These are phyloP conservation scores for Gynandropsis gynandra DNA, from an alignment of 345 rosid species.

Conservation along the genomic window DNA sequence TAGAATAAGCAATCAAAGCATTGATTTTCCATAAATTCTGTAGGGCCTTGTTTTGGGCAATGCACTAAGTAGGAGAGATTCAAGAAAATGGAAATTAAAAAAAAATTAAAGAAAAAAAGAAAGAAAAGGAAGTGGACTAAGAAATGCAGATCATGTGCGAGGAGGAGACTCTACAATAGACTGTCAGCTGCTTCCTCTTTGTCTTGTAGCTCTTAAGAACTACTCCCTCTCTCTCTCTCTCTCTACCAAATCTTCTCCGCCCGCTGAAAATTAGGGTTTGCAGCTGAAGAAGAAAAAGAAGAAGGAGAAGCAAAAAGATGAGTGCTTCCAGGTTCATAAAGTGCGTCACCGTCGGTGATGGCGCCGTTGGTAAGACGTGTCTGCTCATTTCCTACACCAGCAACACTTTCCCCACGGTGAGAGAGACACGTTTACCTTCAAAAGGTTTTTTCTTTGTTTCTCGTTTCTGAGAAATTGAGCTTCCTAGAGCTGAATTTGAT, in stretches of 20 bases:
- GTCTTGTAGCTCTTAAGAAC: constrained; percentile 21
- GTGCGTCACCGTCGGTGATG: constrained; percentile 79
- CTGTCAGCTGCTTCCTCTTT: constrained; percentile 15
- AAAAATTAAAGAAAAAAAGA: not conserved
- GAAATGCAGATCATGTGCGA: constrained; percentile 16
- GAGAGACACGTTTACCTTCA: not conserved
- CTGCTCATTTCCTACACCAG: constrained; percentile 75
- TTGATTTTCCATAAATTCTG: constrained; percentile 18
- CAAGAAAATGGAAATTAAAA: no score
- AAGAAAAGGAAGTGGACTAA: constrained; percentile 3
- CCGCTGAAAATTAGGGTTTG: constrained; percentile 17
- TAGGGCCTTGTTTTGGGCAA: constrained; percentile 16
- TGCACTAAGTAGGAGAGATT: no score
- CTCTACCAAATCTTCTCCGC: not conserved
- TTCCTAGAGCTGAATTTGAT: constrained; percentile 1
- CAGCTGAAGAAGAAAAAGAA: constrained; percentile 3
- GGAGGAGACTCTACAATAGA: not conserved
- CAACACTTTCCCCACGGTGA: constrained; percentile 68
- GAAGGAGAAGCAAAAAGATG: constrained; percentile 22
- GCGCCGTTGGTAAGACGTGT: constrained; percentile 82
- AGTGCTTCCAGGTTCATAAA: constrained; percentile 74
- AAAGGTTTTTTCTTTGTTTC: constrained; percentile 8
- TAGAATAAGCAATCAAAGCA: not conserved
- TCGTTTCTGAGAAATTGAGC: not conserved
- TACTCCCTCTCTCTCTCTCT: constrained; percentile 2